Evolutionary conservation across 2,329 filamentous ascomycete genomes (phyloP), one percentile per base, ranked within the genome.

Genomic region (Colletotrichum filicis): DNA sequence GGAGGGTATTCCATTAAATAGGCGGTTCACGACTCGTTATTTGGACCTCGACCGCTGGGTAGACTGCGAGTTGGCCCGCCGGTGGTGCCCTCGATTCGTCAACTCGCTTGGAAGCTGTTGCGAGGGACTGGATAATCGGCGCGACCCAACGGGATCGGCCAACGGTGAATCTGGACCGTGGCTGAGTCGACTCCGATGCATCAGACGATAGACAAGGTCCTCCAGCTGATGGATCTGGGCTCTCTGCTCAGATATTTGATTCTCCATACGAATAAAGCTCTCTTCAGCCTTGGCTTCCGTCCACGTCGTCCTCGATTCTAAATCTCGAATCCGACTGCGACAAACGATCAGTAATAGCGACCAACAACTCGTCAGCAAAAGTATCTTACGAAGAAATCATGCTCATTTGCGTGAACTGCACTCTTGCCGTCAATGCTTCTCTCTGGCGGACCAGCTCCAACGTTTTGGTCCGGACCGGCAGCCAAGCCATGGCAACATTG

Each of bases 1-100:
- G 83, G 85, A 22, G 90, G 87, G 1, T 91, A 91, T 76, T 82
- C 78, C 32, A 80, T 89, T n/a, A 82, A 78, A 70, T 79, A 74
- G 73, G 74, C 60, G 66, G 11, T 49, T 24, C 35, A 22, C 46
- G n/a, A 14, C 11, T 37, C 57, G 5, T 68, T 56, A 75, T 52
- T 57, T 74, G 14, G 73, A 75, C n/a, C 58, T 68, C 14, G 74
- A 73, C 11, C 74, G 62, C 22, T 42, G 59, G n/a, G 24, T 22
- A 22, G 56, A 56, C 16, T 49, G n/a, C 11, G 37, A 64, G 12
- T 59, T 68, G 14, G 32, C 46, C 12, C 70, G 62, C n/a, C 66
- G 42, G 28, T 61, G 55, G 37, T 65, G 32, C 37, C 74, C 37
- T 61, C 66, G 64, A 42, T 52, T 66, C 61, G 37, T 30, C 69